Evolutionary conservation across 2,329 filamentous ascomycete genomes (phyloP), one percentile per base, ranked within the genome.

Genomic region (Diaporthe amygdali): DNA sequence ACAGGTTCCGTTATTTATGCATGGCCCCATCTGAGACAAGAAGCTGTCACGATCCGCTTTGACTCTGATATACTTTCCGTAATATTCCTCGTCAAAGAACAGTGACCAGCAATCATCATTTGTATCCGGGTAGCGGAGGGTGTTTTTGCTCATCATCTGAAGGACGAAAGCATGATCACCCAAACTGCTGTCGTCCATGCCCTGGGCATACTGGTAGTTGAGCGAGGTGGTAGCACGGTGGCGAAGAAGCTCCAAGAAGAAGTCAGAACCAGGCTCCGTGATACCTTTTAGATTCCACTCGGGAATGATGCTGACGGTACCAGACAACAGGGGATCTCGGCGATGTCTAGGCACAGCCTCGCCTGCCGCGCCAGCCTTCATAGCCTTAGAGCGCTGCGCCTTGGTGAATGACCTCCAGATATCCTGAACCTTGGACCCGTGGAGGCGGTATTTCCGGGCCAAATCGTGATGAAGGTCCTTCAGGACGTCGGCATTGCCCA

Each of bases 271-370:
- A 0, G 80, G 76, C 0, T 77, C 74, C 4, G 81, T 74, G 2
- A 86, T 75, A 30, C 87, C 83, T 9, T 75, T 77, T 1, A 87
- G 68, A 69, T 87, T 86, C 79, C 79, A 82, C 59, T 87, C 86
- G 0, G 84, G 83, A 0, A 82, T 74, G 2, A 85, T 54, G n/a
- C 81, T 82, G 74, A 73, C 81, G 20, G 82, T 75, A n/a, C 78
- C 77, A 0, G 82, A 83, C 30, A 84, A 17, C 0, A 80, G 79
- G 2, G 34, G 32, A 66, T 86, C 84, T 3, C 27, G 32, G 1
- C 79, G 69, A 54, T 82, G 75, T 68, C 79, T 79, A 22, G 85
- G 76, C 3, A 85, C 78, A 12, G 61, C 68, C 8, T 80, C 80
- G 0, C 82, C 78, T 0, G 66, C 72, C 1, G 78, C 73, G 0